Conservation (phyloP, 208 protist species). For the Phytomonas francai region DNA sequence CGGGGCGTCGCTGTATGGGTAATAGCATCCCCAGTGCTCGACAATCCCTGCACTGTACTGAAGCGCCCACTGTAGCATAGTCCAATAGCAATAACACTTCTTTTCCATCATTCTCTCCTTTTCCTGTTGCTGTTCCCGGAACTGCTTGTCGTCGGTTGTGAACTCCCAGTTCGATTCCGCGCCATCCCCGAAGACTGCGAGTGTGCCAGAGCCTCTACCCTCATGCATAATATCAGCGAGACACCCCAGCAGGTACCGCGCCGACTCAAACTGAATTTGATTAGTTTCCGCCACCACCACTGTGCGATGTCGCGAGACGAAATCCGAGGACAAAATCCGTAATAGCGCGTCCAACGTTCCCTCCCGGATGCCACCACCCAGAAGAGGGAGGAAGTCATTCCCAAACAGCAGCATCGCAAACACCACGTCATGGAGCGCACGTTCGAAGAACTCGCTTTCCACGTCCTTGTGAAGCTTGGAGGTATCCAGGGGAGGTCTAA, state of each 20-base stretch:
- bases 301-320: conserved; percentile 59
- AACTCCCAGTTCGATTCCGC: conserved; percentile 21
- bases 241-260: conserved; percentile 71
- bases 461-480: background rate
- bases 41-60: conserved; percentile 80
- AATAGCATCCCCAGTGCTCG: conserved; percentile 85
- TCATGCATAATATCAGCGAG: conserved; percentile 56
- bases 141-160: conserved; percentile 37
- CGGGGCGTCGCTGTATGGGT: conserved; percentile 70
- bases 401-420: conserved; percentile 97
- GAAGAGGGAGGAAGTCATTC: conserved; percentile 98
- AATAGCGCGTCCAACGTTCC: conserved; percentile 91
- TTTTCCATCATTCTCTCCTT: conserved; percentile 39
- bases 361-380: conserved; percentile 91
- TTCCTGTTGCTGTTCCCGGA: conserved; percentile 27
- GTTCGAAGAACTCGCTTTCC: conserved; percentile 41
- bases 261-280: conserved; percentile 62
- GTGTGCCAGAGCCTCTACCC: conserved; percentile 2
- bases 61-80: conserved; percentile 87
- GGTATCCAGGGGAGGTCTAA: conserved; percentile 2
- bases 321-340: conserved; percentile 62
- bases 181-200: conserved; percentile 12
- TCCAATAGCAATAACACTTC: conserved; percentile 86
- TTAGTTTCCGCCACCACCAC: conserved; percentile 69
- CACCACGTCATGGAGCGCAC: conserved; percentile 94